Evolutionary conservation across 2,329 filamentous ascomycete genomes (phyloP), one percentile per base, ranked within the genome.

Genomic region (Thermomyces lanuginosus): DNA sequence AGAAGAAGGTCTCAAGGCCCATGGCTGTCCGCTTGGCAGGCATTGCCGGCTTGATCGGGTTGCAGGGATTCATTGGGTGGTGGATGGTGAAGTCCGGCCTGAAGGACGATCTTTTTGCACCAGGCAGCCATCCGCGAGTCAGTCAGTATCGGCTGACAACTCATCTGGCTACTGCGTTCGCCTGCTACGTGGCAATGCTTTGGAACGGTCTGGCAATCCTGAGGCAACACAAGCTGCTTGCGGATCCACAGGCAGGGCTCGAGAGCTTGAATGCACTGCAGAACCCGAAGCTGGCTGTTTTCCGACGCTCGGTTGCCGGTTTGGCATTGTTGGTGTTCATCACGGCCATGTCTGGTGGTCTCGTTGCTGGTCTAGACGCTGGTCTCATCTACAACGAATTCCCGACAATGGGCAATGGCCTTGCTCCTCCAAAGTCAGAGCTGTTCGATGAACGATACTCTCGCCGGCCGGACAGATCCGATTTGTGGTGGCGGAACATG

Each of bases 371-470:
- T 16, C 73, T 98, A 8, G 89, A 98, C 48, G 89, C 89, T 6
- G 89, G 89, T 6, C 65, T 98, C 30, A 95, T 98, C 55, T 98
- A 98, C 64, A 98, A 98, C 51, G 83, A 98, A 54, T 95, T 98
- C 52, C 89, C 89, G 5, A 80, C 69, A 55, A 98, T 98, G 89
- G 89, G 89, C 6, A 55, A 71, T 3, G 82, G 83, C 7, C 60
- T 92, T 12, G 66, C 81, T 1, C 86, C 86, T 1, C 86, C 86
- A 1, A 71, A 66, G 45, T 64, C 70, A 6, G 86, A 95, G 58
- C 72, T 95, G 16, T 83, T 81, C 53, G 76, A 86, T 45, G 62
- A 69, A 19, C 91, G 82, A 59, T 93, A 93, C 66, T 76, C 73
- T 31, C 77, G 83, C 43, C 69, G 67, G 31, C 64, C 75, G 21